Percentiles rank a stretch among this genome's conserved stretches.
These are phyloP conservation scores for Leptographium galeiforme DNA, from an alignment of 2,329 filamentous ascomycete genomes.

Conservation along the genomic window DNA sequence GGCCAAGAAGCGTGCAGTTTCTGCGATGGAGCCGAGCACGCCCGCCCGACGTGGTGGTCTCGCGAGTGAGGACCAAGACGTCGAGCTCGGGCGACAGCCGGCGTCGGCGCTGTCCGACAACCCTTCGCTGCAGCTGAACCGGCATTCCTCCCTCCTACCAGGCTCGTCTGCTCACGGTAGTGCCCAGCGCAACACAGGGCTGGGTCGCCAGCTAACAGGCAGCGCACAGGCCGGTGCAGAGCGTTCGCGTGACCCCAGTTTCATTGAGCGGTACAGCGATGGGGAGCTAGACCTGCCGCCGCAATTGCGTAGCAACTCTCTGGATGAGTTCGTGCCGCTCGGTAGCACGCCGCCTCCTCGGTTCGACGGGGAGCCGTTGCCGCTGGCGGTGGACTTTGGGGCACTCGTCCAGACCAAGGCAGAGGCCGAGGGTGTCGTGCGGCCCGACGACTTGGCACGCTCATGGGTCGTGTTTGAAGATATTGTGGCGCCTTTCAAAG, in stretches of 20 bases:
- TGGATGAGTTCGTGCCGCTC: neutral
- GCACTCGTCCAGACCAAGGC: constrained; percentile 4
- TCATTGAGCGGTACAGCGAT: constrained; percentile 12
- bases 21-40: constrained; percentile 4
- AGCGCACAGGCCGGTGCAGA: constrained; percentile 15
- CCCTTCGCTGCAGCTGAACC: constrained; percentile 35
- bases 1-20: constrained; percentile 4
- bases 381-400: neutral
- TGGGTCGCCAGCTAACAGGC: constrained; percentile 22
- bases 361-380: neutral
- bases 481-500: constrained; percentile 3
- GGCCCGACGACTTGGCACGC: neutral
- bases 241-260: constrained; percentile 8
- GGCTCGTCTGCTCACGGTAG: constrained; percentile 29
- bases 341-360: neutral
- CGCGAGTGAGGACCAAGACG: constrained; percentile 13
- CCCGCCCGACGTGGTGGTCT: constrained; percentile 1
- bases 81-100: constrained; percentile 58
- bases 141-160: constrained; percentile 29
- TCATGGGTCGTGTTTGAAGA: constrained; percentile 11
- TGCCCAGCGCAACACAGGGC: constrained; percentile 3
- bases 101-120: constrained; percentile 54
- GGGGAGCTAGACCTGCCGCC: constrained; percentile 4
- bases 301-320: neutral
- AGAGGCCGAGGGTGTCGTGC: neutral